A percentile compares a stretch with the other conserved stretches of the same genome.
These are phyloP conservation scores for Polygonum maritimum DNA, from an alignment of 148 eudicot genomes.

Conservation along the genomic window DNA sequence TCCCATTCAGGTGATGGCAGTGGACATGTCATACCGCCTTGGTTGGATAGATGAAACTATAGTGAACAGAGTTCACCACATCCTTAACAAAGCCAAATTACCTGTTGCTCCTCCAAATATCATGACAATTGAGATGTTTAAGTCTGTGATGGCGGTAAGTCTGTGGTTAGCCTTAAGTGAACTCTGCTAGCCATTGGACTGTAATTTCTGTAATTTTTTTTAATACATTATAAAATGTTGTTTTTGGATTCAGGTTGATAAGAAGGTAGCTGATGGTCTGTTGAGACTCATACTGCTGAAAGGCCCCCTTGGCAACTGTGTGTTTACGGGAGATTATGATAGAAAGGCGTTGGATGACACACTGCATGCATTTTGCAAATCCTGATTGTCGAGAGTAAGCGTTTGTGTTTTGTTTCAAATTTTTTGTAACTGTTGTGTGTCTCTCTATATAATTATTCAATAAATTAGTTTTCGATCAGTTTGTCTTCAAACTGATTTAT, in stretches of 20 bases:
- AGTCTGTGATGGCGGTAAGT: conserved; percentile 97
- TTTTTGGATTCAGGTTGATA: conserved; percentile 60
- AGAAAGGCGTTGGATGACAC: conserved; percentile 80
- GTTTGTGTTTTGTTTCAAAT: background rate
- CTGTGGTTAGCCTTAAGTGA: conserved; percentile 14
- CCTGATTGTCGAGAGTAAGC: conserved; percentile 22
- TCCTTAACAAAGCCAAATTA: conserved; percentile 63
- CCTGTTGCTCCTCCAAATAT: conserved; percentile 71
- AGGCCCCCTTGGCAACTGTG: conserved; percentile 85
- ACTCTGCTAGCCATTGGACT: background rate
- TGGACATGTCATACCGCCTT: conserved; percentile 87
- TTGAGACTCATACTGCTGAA: conserved; percentile 90
- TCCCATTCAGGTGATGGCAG: conserved; percentile 80
- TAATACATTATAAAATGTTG: background rate
- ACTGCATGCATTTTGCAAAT: conserved; percentile 69
- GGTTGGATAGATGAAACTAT: conserved; percentile 96
- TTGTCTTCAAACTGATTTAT: background rate
- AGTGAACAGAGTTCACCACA: conserved; percentile 49
- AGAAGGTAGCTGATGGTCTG: conserved; percentile 96
- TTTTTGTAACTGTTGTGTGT: background rate
- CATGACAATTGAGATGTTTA: conserved; percentile 91
- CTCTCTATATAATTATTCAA: background rate
- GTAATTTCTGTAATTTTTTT: background rate
- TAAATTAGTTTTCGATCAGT: background rate
- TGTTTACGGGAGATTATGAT: conserved; percentile 86